These are phyloP conservation scores for Caryopteris hybrid DNA, from an alignment of 305 asterid genomes.

Conservation along the genomic window DNA sequence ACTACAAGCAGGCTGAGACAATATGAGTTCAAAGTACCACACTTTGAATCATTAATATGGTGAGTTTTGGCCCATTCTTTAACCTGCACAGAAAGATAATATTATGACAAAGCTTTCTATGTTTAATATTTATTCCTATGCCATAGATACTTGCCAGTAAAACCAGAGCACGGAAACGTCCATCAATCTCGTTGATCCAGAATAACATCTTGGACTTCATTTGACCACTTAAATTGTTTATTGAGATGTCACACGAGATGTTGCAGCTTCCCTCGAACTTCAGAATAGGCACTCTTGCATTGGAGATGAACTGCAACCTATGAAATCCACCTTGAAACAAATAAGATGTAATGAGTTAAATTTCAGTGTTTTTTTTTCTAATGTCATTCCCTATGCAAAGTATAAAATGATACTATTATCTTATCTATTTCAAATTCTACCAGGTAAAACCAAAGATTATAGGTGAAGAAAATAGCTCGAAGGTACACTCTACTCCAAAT, in stretches of 20 bases:
- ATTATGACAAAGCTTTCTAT: slow-evolving; percentile 10
- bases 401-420: slow-evolving; percentile 8
- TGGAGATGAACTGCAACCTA: slow-evolving; percentile 51
- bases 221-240: slow-evolving; percentile 83
- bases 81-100: slow-evolving; percentile 54
- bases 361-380: neutral
- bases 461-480: slow-evolving; percentile 7
- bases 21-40: slow-evolving; percentile 80
- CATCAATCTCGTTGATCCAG: slow-evolving; percentile 86
- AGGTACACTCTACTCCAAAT: neutral
- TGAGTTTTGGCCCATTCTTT: slow-evolving; percentile 95
- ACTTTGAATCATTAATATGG: slow-evolving; percentile 68
- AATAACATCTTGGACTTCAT: slow-evolving; percentile 85
- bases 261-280: slow-evolving; percentile 53
- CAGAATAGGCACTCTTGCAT: slow-evolving; percentile 86
- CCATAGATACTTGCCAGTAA: slow-evolving; percentile 64
- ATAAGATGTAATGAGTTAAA: slow-evolving; percentile 9
- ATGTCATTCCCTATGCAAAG: neutral
- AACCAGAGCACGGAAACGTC: slow-evolving; percentile 79
- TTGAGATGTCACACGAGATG: slow-evolving; percentile 86
- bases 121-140: slow-evolving; percentile 9
- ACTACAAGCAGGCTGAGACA: slow-evolving; percentile 81
- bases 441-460: neutral
- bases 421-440: slow-evolving; percentile 4
- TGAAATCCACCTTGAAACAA: slow-evolving; percentile 60